Base-by-base conservation (phyloP, 2,329 filamentous ascomycete genomes). In the Venturia nashicola region DNA sequence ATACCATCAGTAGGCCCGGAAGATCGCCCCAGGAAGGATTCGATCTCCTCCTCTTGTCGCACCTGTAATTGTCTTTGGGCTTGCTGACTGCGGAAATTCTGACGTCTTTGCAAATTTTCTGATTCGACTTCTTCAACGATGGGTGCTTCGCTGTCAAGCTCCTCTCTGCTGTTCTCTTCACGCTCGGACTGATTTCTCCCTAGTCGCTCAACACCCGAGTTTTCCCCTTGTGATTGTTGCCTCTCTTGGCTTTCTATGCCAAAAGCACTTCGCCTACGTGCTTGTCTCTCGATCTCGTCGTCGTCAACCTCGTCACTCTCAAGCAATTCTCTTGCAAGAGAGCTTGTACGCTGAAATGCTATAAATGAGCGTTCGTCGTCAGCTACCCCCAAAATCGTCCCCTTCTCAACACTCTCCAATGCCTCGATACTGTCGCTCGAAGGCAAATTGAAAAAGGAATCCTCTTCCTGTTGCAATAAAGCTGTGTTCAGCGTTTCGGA, bases 381-480 rank as follows among this genome's bases (percentile, higher is more conserved):
- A 9, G 23, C 32, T 39, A 5, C 16, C 9, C 14, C 51, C n/a
- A 36, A 36, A 18, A 7, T 20, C 18, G 27, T 36, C 11, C 23
- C 51, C 3, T 20, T 20, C 51, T 36, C 16, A 36, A 20, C 51
- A n/a, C 14, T 11, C 8, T 36, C 14, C 11, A 36, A 57, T 36
- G 51, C 27, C 32, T 36, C 51, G 27, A 34, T 34, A 23, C 32
- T 36, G 12, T 63, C 23, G 46, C 59, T 66, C 42, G 61, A 59
- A 9, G 62, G 59, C 27, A 51, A 36, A 12, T 55, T 40, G 34
- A 36, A 59, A 12, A 43, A 27, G 20, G 32, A 20, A 11, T 43
- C 23, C 36, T 61, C 59, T 61, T 43, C 59, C 51, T 57, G 12
- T 2, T 57, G 51, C 12, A 36, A 36, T 36, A 18, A 57, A 32